Base-by-base conservation (phyloP, 768 basidiomycete species). In the Pseudohyphozyma bogoriensis region DNA sequence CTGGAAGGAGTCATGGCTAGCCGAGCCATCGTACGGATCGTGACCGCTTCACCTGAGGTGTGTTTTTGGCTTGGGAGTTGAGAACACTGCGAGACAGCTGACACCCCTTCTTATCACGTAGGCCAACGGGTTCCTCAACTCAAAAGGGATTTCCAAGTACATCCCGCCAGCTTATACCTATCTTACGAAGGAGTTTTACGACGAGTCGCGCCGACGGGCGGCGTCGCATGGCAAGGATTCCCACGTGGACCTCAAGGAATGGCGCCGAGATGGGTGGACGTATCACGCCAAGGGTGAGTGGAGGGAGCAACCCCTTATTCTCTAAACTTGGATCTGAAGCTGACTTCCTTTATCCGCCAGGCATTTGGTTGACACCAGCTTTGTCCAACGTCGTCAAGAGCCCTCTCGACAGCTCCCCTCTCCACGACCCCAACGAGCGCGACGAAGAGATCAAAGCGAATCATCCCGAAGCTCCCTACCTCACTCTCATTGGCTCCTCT, bases 101-200 rank as follows among this genome's bases (percentile, higher is more conserved):
- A n/a, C n/a, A n/a, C n/a, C n/a, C n/a, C n/a, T n/a, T n/a, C n/a
- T n/a, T n/a, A n/a, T n/a, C n/a, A n/a, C 49, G 24, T 32, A 96
- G 90, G 90, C 95, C 26, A 99, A 99, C 70, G 95, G 95, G 0
- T 99, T 99, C 72, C 89, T 82, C 72, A 85, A 85, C 4, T 95
- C 92, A 4, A 79, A 77, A 50, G 95, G 95, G 2, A 76, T 96
- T 18, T 97, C 93, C 13, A 85, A 88, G 16, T 82, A 89, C 58
- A 91, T 99, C 68, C 95, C 95, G 8, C 93, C 93, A 72, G 95
- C 84, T 0, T 99, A 99, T 71, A 95, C 91, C 0, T 72, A 87
- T 20, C 79, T 89, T 50, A 90, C 95, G 68, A 82, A 87, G 60
- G 78, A 81, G 29, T 99, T 99, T 71, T 86, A 70, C 70, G 55